phyloP scores from a whole-genome alignment of 495 filamentous ascomycete species.

The Penicillium longicatenatum region DNA sequence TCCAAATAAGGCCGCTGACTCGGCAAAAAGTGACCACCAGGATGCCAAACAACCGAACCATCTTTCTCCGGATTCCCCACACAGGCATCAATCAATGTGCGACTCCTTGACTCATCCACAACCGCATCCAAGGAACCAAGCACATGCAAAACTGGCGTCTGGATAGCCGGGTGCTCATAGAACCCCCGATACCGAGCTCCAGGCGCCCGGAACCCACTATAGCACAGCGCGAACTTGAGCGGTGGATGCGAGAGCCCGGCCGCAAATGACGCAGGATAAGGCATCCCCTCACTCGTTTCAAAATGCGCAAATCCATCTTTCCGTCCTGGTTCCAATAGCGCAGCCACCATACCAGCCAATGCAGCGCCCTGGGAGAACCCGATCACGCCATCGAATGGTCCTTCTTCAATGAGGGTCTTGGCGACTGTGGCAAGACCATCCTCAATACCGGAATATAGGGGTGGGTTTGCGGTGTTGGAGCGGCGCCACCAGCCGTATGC shows the following conservation, averaged over 20 bases:
- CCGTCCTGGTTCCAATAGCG: conserved; percentile 64
- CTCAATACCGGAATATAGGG: conserved; percentile 67
- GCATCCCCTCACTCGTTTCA: conserved; percentile 30
- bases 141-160: conserved; percentile 79
- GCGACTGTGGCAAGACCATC: conserved; percentile 63
- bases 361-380: conserved; percentile 76
- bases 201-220: conserved; percentile 77
- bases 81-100: conserved; percentile 68
- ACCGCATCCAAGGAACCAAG: conserved; percentile 86
- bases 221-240: conserved; percentile 77
- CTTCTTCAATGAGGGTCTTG: conserved; percentile 55
- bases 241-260: conserved; percentile 49
- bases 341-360: conserved; percentile 62
- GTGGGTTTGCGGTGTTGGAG: conserved; percentile 45
- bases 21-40: conserved; percentile 92
- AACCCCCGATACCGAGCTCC: conserved; percentile 62
- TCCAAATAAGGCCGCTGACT: conserved; percentile 76
- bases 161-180: conserved; percentile 70
- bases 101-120: conserved; percentile 73
- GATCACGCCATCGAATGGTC: conserved; percentile 70
- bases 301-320: conserved; percentile 47
- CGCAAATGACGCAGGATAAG: conserved; percentile 53
- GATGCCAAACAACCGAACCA: conserved; percentile 74
- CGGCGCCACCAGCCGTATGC: conserved; percentile 84
- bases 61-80: conserved; percentile 52